Percentiles rank a stretch among this genome's conserved stretches.
Conservation (phyloP, 2,329 filamentous ascomycete species). For the Endothia cerciana region DNA sequence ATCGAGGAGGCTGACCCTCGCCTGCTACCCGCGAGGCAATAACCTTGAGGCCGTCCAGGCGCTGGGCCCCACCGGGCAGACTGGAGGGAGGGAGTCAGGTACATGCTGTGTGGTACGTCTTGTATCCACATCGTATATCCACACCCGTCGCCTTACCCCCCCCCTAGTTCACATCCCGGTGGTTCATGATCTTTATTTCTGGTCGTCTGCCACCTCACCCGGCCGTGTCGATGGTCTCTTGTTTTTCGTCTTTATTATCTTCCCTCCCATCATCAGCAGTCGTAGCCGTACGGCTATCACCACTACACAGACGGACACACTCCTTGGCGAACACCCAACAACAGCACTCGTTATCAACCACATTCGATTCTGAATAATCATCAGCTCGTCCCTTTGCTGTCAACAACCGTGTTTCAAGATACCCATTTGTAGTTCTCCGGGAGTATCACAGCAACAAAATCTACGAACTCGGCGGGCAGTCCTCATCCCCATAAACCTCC, state of each 20-base stretch:
- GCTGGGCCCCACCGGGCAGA: not conserved
- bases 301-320: not conserved
- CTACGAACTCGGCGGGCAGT: too few relatives aligned
- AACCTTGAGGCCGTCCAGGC: constrained; percentile 20
- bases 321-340: not conserved
- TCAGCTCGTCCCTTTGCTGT: not conserved
- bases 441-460: not conserved
- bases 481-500: too few relatives aligned
- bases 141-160: constrained; percentile 21
- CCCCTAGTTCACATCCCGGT: constrained; percentile 15
- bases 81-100: constrained; percentile 1
- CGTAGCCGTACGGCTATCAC: not conserved
- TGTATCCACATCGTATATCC: constrained; percentile 11
- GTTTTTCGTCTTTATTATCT: not conserved
- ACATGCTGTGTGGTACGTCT: not conserved
- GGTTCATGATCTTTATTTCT: constrained; percentile 10
- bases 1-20: constrained; percentile 11
- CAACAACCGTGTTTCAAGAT: not conserved
- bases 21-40: constrained; percentile 17
- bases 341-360: not conserved
- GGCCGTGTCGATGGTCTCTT: not conserved
- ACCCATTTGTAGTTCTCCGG: not conserved
- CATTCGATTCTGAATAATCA: not conserved
- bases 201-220: constrained; percentile 18
- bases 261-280: not conserved